Conservation (phyloP, 768 basidiomycete genomes). For the Xerocomus potaroensis region DNA sequence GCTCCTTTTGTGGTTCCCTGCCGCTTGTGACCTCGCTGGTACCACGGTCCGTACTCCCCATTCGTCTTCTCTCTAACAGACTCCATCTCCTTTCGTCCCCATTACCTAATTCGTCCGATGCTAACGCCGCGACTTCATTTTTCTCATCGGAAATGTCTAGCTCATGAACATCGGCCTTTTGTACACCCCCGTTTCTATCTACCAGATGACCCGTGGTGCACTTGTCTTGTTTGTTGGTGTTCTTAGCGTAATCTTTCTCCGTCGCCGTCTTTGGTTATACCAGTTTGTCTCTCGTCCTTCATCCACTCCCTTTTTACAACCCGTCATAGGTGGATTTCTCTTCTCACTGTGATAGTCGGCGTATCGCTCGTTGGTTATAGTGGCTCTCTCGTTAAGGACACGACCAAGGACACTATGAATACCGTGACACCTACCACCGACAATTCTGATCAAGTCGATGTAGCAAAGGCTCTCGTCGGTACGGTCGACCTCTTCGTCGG, state of each 20-base stretch:
- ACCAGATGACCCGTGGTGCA: conserved; percentile 94
- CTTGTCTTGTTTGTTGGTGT: conserved; percentile 92
- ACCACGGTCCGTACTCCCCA: conserved; percentile 63
- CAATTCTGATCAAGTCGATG: conserved; percentile 53
- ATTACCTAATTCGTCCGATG: conserved; percentile 4
- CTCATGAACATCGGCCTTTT: conserved; percentile 96
- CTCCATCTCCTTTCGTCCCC: conserved; percentile 6
- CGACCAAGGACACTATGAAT: conserved; percentile 45
- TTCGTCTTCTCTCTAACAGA: conserved; percentile 7
- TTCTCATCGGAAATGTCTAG: conserved; percentile 25
- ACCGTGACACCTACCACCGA: conserved; percentile 19
- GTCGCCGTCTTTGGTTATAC: conserved; percentile 79
- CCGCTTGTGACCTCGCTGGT: conserved; percentile 84
- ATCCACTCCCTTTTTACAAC: conserved; percentile 1
- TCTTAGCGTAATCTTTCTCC: conserved; percentile 88
- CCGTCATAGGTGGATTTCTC: conserved; percentile 73
- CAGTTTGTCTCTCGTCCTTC: conserved; percentile 49
- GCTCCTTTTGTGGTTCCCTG: conserved; percentile 83
- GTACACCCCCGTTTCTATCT: conserved; percentile 95
- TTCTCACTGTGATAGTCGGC: conserved; percentile 83
- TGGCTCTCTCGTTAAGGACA: conserved; percentile 82
- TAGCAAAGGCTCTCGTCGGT: conserved; percentile 75
- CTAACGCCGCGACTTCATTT: conserved; percentile 18
- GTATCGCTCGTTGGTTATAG: conserved; percentile 84
- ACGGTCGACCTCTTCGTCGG: conserved; percentile 12